These are phyloP conservation scores for Alternaria longipes DNA, from an alignment of 2,329 filamentous ascomycete genomes.

Conservation along the genomic window DNA sequence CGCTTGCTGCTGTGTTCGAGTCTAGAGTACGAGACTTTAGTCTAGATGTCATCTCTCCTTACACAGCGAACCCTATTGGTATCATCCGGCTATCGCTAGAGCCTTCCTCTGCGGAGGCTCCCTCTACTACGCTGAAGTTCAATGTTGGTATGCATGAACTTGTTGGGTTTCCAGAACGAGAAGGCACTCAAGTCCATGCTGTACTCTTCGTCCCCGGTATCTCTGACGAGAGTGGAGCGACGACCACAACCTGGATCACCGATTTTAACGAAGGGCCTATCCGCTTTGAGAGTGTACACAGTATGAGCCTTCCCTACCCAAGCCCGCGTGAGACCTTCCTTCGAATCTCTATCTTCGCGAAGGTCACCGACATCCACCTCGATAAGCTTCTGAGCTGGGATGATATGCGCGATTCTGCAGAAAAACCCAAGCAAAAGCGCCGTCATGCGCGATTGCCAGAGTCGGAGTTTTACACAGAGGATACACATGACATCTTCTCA, in stretches of 20 bases:
- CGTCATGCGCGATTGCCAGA: conserved; percentile 80
- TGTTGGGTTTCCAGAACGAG: conserved; percentile 91
- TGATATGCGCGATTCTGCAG: conserved; percentile 85
- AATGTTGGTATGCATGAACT: conserved; percentile 99
- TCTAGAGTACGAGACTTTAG: conserved; percentile 93
- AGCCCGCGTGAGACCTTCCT: conserved; percentile 78
- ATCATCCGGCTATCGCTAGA: conserved; percentile 91
- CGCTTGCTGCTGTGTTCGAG: conserved; percentile 91
- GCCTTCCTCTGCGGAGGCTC: conserved; percentile 90
- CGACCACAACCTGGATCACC: conserved; percentile 92
- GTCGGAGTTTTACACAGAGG: conserved; percentile 90
- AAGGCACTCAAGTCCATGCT: conserved; percentile 94
- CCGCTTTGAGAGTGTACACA: conserved; percentile 96
- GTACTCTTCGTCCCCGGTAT: conserved; percentile 95
- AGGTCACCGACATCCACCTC: conserved; percentile 90
- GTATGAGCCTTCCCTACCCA: conserved; percentile 89
- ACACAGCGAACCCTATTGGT: conserved; percentile 88
- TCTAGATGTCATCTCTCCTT: conserved; percentile 89
- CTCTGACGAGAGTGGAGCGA: conserved; percentile 84
- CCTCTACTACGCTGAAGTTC: conserved; percentile 92
- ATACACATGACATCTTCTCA: conserved; percentile 91
- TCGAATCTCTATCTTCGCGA: conserved; percentile 89
- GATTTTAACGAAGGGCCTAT: conserved; percentile 94
- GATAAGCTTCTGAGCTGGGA: conserved; percentile 99
- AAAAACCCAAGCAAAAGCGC: conserved; percentile 65